Evolutionary conservation across 371 early-diverging fungal genomes (phyloP), one percentile per base, ranked within the genome.

Genomic region (Mucor racemosus): DNA sequence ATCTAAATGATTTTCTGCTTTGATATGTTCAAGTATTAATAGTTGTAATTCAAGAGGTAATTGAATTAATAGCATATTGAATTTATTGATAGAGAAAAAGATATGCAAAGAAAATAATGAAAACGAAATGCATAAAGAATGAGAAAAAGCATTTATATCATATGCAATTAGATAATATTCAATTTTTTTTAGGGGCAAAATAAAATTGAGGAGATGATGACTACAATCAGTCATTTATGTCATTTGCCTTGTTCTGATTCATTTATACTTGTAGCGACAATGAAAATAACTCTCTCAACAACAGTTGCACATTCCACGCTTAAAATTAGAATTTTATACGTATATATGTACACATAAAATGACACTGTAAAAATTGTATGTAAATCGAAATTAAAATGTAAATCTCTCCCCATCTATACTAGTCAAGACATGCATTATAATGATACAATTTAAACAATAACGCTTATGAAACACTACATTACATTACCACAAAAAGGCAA

Each of bases 31-130:
- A 38, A 78, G 48, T 15, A 76, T 72, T 33, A 67, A 19, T 7
- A 76, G 59, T 40, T 76, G 67, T 11, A 78, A 57, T 53, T 78
- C 79, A 38, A 65, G 58, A 19, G 79, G 74, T 42, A 78, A 50
- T 33, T 60, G 58, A 13, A 67, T 31, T 54, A 75, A 36, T 65
- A 63, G 33, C 58, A 59, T 70, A 26, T 11, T 40, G 33, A 39
- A 50, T 40, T 15, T 50, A 54, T 55, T 19, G 59, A 50, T 15
- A 50, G 54, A 57, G 55, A 60, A 26, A 55, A 58, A 58, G 26
- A 65, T 42, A 57, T 7, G 38, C 33, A 62, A 48, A 55, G n/a
- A 36, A 46, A 36, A 42, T 5, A 26, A 26, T 21, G 21, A 50
- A 35, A 50, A 34, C 4, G 26, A 21, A 21, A 26, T 50, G 21